Base-by-base conservation (phyloP, 2,329 filamentous ascomycete genomes). In the Fusarium sp. region DNA sequence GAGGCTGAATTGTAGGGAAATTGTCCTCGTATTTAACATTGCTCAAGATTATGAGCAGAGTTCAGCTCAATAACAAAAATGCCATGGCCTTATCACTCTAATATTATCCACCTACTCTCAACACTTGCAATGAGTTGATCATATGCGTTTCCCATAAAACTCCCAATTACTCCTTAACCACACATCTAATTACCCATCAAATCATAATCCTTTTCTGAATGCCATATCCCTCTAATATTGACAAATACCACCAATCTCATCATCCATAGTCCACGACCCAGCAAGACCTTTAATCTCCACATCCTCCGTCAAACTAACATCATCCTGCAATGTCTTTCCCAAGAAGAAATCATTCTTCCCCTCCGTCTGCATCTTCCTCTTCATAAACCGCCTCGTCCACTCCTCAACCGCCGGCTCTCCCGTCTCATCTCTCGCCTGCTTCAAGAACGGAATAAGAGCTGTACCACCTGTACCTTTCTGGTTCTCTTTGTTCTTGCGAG, bases 341-440 rank as follows among this genome's bases (percentile, higher is more conserved):
- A 88, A 75, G 78, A 90, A 89, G 78, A 90, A 88, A 69, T 90
- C 88, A 23, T 83, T 83, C 67, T 83, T 83, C 4, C 87, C 86
- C 37, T 86, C 83, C 18, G 83, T 78, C 72, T 82, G 82, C 26
- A 84, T 80, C 77, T 86, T 83, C 40, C 86, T 82, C 74, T 83
- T 87, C 86, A 90, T 88, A 74, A 89, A 89, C 20, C 83, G 81
- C 70, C 80, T 84, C 1, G 88, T 86, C 90, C 89, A 91, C 55
- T 85, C 83, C 74, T 89, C 87, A 40, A 98, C 91, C 2, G 95
- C 94, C 3, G 94, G 94, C 80, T 98, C 95, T 18, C 93, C 93
- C 1, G 96, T 99, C 85, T 99, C 96, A 77, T 99, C 95, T 32
- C 96, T 88, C 7, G 96, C 96, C 82, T 99, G 96, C 82, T 98